Base-by-base conservation (phyloP, 352 stramenopile species). In the Phytophthora ramorum region DNA sequence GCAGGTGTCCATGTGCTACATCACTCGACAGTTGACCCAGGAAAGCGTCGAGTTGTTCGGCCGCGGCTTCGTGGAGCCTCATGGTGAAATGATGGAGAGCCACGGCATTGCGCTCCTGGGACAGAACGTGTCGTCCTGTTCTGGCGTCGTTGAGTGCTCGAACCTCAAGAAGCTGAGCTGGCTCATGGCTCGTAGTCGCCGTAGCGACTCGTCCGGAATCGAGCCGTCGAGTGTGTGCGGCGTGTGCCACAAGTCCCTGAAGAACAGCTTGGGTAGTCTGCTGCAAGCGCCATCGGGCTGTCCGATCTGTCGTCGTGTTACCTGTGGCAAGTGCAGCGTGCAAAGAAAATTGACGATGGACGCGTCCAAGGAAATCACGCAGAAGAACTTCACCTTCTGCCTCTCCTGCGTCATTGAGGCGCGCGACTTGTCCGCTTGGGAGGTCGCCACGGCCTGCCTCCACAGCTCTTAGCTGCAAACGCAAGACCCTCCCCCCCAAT, bases 101-200 rank as follows among this genome's bases (percentile, higher is more conserved):
- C 45, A 86, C 20, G 73, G 63, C 16, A 69, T 82, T 6, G 66
- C 58, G 28, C 40, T 87, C 8, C 34, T 83, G 1, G 63, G 73
- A 1, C 52, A 70, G 12, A 78, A 73, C 26, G 58, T 87, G 9
- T 41, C 67, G 20, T 53, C 52, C 1, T 73, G 69, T 13, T 32
- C 49, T 1, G 61, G 60, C 7, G 45, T 75, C 19, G 71, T 81
- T 10, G 75, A 88, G 20, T 87, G 73, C 56, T 71, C 74, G 3
- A 71, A 87, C 53, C 71, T 82, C 14, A 90, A 90, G 66, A 90
- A 90, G 46, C 63, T 90, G n/a, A 73, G 58, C 24, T 87, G 72
- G 66, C 52, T 90, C 41, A 83, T 85, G 70, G 26, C 64, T 16
- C 43, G 46, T 10, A 57, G 63, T 35, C 62, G 57, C 16, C 45